Evolutionary conservation across 768 basidiomycete species (phyloP), one percentile per base, ranked within the genome.

Genomic region (Hebeloma cylindrosporum): DNA sequence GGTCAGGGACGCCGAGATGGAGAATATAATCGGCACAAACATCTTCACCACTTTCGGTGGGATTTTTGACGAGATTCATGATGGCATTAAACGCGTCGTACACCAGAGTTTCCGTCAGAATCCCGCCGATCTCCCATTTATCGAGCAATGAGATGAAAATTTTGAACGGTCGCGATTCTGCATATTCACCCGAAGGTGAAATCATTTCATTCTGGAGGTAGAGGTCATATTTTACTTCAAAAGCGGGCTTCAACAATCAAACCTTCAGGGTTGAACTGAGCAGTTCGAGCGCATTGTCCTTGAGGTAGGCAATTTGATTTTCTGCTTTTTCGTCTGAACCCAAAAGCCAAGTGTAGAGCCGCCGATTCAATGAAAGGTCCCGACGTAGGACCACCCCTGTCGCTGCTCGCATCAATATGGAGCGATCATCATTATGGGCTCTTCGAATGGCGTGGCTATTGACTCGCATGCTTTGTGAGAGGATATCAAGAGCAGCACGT

Each of bases 131-230:
- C 62, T 98, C 96, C 89, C 92, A 97, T 63, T 96, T 96, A 64
- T 99, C 96, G 53, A 97, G 70, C 13, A 98, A 65, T 1, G 93
- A 94, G 17, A 98, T 85, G 63, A 96, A 94, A 25, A 98, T 88
- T 66, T 94, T 95, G 78, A 93, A 98, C 0, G 96, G 92, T 18
- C 90, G 72, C 3, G 88, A 86, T 49, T 85, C 83, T 1, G 85
- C 72, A 52, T 91, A 92, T 45, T 83, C 82, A 38, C 77, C 74
- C 2, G 82, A 82, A 2, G 84, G 83, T 8, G 73, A 66, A 48
- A 79, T 71, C 88, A 93, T 92, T 51, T 93, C 90, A 33, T 75
- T 72, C 85, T 92, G 56, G 17, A 36, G 18, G 29, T 3, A 35
- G 37, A 49, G 27, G 10, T 17, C 18, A n/a, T 43, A 10, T 8